Base-by-base conservation (phyloP, 139 green algal genomes). In the Gonium pectorale region DNA sequence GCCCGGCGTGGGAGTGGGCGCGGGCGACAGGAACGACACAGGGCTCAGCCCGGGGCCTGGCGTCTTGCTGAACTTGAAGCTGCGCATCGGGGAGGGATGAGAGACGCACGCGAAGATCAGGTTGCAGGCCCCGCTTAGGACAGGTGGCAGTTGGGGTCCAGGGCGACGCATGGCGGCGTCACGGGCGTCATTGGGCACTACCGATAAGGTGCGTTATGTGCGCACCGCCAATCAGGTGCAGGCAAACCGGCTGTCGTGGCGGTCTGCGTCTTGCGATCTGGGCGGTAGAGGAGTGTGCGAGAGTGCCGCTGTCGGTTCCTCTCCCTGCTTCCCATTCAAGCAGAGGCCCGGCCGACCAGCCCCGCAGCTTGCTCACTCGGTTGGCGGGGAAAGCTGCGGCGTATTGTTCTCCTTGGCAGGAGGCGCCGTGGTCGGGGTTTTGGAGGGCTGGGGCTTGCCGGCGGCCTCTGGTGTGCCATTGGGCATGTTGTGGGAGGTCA, bases 381-480 rank as follows among this genome's bases (percentile, higher is more conserved):
- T 79, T 9, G 70, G 46, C 5, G 70, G 70, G 1, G 70, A 79
- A 29, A 79, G 59, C 31, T 62, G 33, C 3, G 77, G 77, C 8
- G 77, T 83, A 62, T 43, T 83, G 41, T 83, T 83, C 43, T 83
- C 77, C 77, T 83, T 83, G 43, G 59, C 75, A 26, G 5, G n/a
- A 11, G 31, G 9, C 3, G 29, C 31, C 24, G 27, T 3, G 9
- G n/a, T 29, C 3, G 24, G 24, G 6, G 70, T 66, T 49, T 79
- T 79, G 21, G 26, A 21, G 8, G 52, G 26, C 21, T n/a, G 11
- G 8, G 44, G 8, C 59, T 73, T 83, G 41, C 3, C n/a, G 33
- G 56, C 27, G 5, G 54, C 54, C 60, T 83, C 77, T 1, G 77
- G 77, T 26, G 62, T 83, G 43, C 29, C 41, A n/a, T n/a, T n/a